Evolutionary conservation across 495 filamentous ascomycete species (phyloP).

Genomic region (Hypoxylon cercidicola): DNA sequence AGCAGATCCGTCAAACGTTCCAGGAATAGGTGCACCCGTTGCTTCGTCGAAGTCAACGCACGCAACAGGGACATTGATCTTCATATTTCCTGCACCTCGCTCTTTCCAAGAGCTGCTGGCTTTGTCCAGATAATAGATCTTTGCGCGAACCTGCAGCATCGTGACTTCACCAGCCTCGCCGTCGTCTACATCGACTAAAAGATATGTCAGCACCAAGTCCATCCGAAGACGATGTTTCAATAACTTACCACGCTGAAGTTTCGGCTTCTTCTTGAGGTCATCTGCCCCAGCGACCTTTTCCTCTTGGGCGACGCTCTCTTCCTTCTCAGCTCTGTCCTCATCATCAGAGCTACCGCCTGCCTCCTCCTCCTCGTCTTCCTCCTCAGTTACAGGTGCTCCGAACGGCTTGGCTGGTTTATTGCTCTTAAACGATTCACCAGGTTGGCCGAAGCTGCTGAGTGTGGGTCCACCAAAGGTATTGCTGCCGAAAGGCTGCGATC

Average conservation of each 20-base stretch:
- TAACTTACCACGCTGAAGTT: slow-evolving; percentile 71
- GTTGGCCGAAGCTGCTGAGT: slow-evolving; percentile 75
- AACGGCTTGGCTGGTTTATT: slow-evolving; percentile 74
- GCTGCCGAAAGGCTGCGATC: slow-evolving; percentile 56
- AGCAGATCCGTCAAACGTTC: slow-evolving; percentile 60
- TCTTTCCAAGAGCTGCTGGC: slow-evolving; percentile 78
- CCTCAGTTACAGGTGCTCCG: slow-evolving; percentile 74
- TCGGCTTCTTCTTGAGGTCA: slow-evolving; percentile 71
- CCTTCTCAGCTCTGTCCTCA: slow-evolving; percentile 60
- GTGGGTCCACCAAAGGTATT: slow-evolving; percentile 53
- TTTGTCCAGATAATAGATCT: slow-evolving; percentile 79
- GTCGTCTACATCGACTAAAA: slow-evolving; percentile 60
- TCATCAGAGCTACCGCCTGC: slow-evolving; percentile 50
- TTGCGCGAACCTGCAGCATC: slow-evolving; percentile 71
- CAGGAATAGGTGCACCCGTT: slow-evolving; percentile 51
- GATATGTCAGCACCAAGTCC: slow-evolving; percentile 39
- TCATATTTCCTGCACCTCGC: slow-evolving; percentile 81
- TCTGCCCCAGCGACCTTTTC: slow-evolving; percentile 56
- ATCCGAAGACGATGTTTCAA: neutral
- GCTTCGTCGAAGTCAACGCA: slow-evolving; percentile 60
- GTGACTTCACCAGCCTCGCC: slow-evolving; percentile 83
- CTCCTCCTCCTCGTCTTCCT: slow-evolving; percentile 63
- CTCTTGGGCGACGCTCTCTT: slow-evolving; percentile 49
- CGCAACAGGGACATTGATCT: slow-evolving; percentile 76
- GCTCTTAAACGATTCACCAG: slow-evolving; percentile 64